Base-by-base conservation (phyloP, 163 green algal species). In the Prototheca stagnorum region DNA sequence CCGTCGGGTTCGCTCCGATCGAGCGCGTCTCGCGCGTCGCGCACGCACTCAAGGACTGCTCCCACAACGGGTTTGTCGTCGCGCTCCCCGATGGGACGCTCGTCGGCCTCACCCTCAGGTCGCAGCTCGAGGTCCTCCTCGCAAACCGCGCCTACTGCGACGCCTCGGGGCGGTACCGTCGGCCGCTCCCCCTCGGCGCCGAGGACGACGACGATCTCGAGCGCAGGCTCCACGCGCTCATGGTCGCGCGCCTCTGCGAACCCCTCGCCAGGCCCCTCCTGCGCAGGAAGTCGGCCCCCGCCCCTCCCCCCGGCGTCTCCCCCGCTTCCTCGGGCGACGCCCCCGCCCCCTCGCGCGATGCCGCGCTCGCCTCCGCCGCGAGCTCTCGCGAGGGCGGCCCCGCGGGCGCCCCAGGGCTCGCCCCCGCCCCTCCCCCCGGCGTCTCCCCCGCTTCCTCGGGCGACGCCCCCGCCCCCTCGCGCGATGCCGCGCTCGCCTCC, bases 61-160 rank as follows among this genome's bases (percentile, higher is more conserved):
- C 49, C 0, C 85, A 95, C 72, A 92, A 91, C 61, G 33, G 20
- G 34, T 41, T 62, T 43, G 44, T 35, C 19, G 39, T 59, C 17
- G 23, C 12, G 31, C 31, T 12, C 31, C 31, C 12, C n/a, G n/a
- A n/a, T n/a, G n/a, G n/a, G n/a, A n/a, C n/a, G n/a, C 53, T 92
- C 56, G 59, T 85, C 42, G 85, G 85, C 39, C 43, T 95, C 9
- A 75, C 92, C 47, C 64, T 91, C 63, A 71, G 85, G 52, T 34
- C 27, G 23, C 76, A 86, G 72, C 61, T 88, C 51, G 62, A 81
- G 47, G 75, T 85, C 52, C 67, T 90, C 59, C 70, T 90, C 9
- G 44, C 58, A 56, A 77, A 65, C 61, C 61, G 48, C 55, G 68
- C 40, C 37, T 87, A 82, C 44, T 78, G 70, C 54, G 74, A 86